Evolutionary conservation across 176 grass and related monocot genomes (phyloP).

Genomic region (Oryza rufipogon): DNA sequence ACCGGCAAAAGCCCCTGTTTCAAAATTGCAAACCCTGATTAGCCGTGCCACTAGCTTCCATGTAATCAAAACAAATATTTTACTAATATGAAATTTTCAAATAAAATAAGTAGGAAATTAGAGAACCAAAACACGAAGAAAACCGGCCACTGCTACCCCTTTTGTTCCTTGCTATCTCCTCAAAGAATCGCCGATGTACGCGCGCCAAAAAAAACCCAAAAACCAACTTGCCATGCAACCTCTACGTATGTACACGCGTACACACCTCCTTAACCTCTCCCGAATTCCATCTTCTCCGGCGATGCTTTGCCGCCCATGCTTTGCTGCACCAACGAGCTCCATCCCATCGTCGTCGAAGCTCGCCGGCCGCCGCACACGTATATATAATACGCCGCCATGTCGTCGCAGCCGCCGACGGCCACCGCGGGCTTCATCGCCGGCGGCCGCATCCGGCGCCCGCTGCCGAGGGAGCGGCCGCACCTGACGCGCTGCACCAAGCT

Average conservation of each 20-base stretch:
- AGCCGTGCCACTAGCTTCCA: too few species aligned
- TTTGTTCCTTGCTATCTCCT: neutral
- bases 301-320: neutral
- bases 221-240: neutral
- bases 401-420: slow-evolving; percentile 18
- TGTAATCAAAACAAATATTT: neutral
- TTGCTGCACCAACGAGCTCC: neutral
- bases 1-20: too few species aligned
- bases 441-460: slow-evolving; percentile 11
- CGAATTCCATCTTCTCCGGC: neutral
- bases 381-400: neutral
- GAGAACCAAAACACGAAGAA: neutral
- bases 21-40: too few species aligned
- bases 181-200: neutral
- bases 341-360: too few species aligned
- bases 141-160: neutral
- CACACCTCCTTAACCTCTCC: neutral
- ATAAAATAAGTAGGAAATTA: neutral
- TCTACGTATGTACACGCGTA: neutral
- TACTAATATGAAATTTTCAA: neutral
- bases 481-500: slow-evolving; percentile 49
- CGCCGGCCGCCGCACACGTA: neutral
- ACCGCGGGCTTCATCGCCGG: neutral
- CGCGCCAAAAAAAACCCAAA: neutral
- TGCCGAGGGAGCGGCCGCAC: slow-evolving; percentile 42